Evolutionary conservation across 495 filamentous ascomycete genomes (phyloP).

Genomic region (Hyaloscypha variabilis): DNA sequence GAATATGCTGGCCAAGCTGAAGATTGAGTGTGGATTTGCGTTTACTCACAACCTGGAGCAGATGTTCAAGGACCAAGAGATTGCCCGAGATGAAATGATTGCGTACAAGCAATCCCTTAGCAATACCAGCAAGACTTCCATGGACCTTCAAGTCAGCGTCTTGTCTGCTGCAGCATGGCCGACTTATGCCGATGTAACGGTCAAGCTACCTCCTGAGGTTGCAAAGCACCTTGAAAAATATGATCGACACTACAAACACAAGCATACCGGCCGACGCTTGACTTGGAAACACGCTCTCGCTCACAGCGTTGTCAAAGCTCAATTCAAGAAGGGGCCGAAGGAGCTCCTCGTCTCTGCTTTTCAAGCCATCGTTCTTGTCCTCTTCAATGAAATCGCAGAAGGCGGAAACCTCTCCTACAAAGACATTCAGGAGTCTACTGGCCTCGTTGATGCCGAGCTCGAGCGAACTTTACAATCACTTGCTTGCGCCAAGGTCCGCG

Average conservation of each 20-base stretch:
- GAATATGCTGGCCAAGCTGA: slow-evolving; percentile 89
- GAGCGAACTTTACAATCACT: slow-evolving; percentile 91
- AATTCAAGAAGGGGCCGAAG: slow-evolving; percentile 76
- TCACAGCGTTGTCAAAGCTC: slow-evolving; percentile 80
- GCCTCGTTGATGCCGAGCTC: slow-evolving; percentile 69
- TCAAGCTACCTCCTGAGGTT: slow-evolving; percentile 76
- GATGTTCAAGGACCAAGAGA: slow-evolving; percentile 98
- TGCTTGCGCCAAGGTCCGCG: slow-evolving; percentile 84
- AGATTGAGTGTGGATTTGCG: slow-evolving; percentile 87
- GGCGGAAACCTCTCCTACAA: slow-evolving; percentile 63
- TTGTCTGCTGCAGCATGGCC: slow-evolving; percentile 91
- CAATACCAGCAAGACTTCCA: slow-evolving; percentile 49
- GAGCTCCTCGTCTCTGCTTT: slow-evolving; percentile 86
- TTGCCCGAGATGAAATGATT: slow-evolving; percentile 50
- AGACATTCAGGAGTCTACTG: slow-evolving; percentile 70
- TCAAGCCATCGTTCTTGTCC: slow-evolving; percentile 86
- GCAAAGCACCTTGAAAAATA: slow-evolving; percentile 69
- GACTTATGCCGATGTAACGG: slow-evolving; percentile 75
- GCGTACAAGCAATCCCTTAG: slow-evolving; percentile 33
- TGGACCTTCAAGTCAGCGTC: slow-evolving; percentile 77
- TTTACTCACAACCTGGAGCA: slow-evolving; percentile 97
- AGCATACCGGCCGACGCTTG: slow-evolving; percentile 84
- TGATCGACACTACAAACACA: slow-evolving; percentile 78
- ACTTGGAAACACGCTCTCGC: slow-evolving; percentile 91
- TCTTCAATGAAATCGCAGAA: slow-evolving; percentile 78